phyloP scores from a whole-genome alignment of 2,329 filamentous ascomycete species.

The Fusarium musae region DNA sequence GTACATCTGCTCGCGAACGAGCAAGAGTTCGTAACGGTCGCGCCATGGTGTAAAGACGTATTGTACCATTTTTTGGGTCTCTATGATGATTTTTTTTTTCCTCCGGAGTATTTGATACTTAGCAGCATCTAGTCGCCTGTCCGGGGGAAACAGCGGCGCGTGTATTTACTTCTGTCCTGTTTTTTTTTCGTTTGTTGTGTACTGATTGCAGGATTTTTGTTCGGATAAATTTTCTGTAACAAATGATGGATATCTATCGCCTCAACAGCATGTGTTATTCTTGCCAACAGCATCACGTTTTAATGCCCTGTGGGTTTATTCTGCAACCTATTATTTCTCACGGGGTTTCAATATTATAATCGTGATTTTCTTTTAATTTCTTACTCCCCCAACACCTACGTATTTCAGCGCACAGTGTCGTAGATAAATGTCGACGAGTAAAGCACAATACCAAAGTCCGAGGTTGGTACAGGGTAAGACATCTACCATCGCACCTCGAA shows the following conservation, averaged over 20 bases:
- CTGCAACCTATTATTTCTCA: neutral
- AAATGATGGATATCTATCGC: neutral
- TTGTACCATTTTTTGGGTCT: slow-evolving; percentile 66
- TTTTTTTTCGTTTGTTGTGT: neutral
- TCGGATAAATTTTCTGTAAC: slow-evolving; percentile 11
- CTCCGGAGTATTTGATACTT: neutral
- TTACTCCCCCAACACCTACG: neutral
- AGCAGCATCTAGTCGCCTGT: neutral
- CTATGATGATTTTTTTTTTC: neutral
- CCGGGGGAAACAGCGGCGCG: neutral
- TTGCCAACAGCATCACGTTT: neutral
- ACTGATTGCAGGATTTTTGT: slow-evolving; percentile 6
- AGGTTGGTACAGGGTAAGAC: neutral
- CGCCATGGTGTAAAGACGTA: slow-evolving; percentile 82
- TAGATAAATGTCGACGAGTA: neutral
- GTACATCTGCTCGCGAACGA: slow-evolving; percentile 74
- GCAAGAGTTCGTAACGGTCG: slow-evolving; percentile 70
- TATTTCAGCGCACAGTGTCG: neutral
- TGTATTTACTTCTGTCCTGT: neutral
- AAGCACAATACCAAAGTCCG: neutral
- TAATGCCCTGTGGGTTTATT: neutral
- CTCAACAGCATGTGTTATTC: neutral
- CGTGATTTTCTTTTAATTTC: neutral
- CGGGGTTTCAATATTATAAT: too few relatives aligned
- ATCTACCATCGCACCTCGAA: neutral